phyloP scores from a whole-genome alignment of 2,329 filamentous ascomycete species.

The Elsinoe fawcettii region DNA sequence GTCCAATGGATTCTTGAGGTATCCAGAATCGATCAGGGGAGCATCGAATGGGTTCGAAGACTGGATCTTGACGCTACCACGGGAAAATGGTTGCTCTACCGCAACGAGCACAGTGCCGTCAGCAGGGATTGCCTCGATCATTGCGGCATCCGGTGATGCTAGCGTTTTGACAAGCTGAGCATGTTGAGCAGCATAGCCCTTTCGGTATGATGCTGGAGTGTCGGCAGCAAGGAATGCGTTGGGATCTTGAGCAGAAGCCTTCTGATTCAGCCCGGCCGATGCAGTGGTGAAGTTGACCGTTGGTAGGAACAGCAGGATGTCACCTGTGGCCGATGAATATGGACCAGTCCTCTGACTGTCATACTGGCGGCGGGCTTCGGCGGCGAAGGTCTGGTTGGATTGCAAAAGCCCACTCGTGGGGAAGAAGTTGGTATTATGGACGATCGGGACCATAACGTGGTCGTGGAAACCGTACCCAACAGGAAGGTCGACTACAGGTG shows the following conservation, averaged over 20 bases:
- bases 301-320: slow-evolving; percentile 9
- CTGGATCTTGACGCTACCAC: slow-evolving; percentile 30
- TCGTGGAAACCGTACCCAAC: slow-evolving; percentile 59
- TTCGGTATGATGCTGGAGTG: neutral
- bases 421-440: slow-evolving; percentile 4
- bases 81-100: slow-evolving; percentile 37
- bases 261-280: neutral
- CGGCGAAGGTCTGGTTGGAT: slow-evolving; percentile 2
- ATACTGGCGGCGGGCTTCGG: slow-evolving; percentile 17
- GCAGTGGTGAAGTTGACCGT: slow-evolving; percentile 8
- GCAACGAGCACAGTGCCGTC: slow-evolving; percentile 26
- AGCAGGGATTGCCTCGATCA: slow-evolving; percentile 11
- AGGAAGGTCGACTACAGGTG: slow-evolving; percentile 47
- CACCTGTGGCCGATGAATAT: neutral
- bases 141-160: slow-evolving; percentile 4
- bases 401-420: slow-evolving; percentile 3
- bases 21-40: slow-evolving; percentile 37
- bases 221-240: neutral
- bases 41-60: slow-evolving; percentile 33
- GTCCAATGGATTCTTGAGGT: slow-evolving; percentile 39
- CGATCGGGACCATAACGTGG: slow-evolving; percentile 31
- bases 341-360: slow-evolving; percentile 19
- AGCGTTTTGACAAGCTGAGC: slow-evolving; percentile 7
- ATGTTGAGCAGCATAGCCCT: slow-evolving; percentile 6
- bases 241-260: neutral